Percentiles rank a stretch among this genome's conserved stretches.
These are phyloP conservation scores for Handroanthus guayacan DNA, from an alignment of 257 asterid genomes.

Conservation along the genomic window DNA sequence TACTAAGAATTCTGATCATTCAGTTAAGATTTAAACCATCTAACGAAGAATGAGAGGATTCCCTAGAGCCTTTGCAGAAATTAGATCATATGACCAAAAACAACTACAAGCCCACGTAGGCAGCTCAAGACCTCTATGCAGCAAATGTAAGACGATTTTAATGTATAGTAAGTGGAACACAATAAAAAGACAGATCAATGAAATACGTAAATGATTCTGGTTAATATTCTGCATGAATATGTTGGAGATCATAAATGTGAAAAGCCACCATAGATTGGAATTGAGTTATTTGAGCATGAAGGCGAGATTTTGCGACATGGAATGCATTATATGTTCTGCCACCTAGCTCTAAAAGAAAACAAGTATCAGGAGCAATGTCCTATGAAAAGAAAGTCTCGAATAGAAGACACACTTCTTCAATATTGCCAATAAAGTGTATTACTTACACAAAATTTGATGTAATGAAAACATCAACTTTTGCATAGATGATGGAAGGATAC, in stretches of 20 bases:
- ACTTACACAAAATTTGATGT: not conserved
- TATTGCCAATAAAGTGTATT: not conserved
- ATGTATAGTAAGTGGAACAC: not conserved
- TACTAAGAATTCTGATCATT: conserved; percentile 59
- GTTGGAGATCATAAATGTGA: not conserved
- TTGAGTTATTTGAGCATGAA: not conserved
- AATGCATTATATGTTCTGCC: not conserved
- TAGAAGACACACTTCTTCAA: not conserved
- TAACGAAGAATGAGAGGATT: not conserved
- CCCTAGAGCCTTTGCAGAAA: not conserved
- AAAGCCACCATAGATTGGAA: not conserved
- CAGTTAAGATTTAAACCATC: conserved; percentile 47
- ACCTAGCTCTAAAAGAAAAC: not conserved
- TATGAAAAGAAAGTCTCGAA: not conserved
- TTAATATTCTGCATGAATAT: not conserved
- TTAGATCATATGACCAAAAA: not conserved
- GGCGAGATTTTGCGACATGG: not conserved
- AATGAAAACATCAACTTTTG: not conserved
- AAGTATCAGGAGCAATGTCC: not conserved
- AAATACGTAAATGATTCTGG: not conserved
- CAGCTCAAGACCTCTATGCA: not conserved
- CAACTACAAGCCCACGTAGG: not conserved
- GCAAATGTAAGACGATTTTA: not conserved
- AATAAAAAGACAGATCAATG: not conserved
- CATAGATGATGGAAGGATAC: conserved; percentile 55